Evolutionary conservation across 805 yeast species (phyloP).

Genomic region (Lipomyces chichibuensis): DNA sequence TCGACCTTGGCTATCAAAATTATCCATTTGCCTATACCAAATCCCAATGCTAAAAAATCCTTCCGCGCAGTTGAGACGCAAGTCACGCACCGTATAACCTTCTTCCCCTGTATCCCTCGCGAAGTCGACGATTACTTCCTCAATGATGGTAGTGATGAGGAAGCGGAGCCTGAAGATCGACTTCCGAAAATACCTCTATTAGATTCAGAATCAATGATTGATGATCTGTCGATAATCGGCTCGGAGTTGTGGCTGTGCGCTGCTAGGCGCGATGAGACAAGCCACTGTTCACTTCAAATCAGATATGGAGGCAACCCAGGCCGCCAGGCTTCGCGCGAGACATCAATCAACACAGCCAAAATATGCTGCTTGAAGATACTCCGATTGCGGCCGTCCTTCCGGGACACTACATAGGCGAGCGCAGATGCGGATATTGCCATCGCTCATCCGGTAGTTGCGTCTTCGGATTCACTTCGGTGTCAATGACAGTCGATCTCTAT

Average conservation of each 20-base stretch:
- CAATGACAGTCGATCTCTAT: slow-evolving; percentile 58
- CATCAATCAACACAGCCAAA: background rate
- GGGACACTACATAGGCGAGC: slow-evolving; percentile 31
- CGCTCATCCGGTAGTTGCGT: slow-evolving; percentile 43
- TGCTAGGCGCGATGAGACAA: too few relatives aligned
- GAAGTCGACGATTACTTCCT: background rate
- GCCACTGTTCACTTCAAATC: too few relatives aligned
- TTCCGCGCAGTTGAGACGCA: background rate
- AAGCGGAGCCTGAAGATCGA: background rate
- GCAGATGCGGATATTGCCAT: slow-evolving; percentile 73
- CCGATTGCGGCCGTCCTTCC: slow-evolving; percentile 19
- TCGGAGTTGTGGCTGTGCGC: too few relatives aligned
- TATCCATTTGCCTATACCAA: background rate
- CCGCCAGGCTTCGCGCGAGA: too few relatives aligned
- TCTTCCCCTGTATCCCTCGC: background rate
- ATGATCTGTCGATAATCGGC: too few relatives aligned
- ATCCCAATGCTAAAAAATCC: background rate
- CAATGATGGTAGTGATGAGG: background rate
- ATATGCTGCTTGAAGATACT: slow-evolving; percentile 12
- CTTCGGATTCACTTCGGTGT: slow-evolving; percentile 48
- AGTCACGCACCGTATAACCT: background rate
- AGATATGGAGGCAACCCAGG: too few relatives aligned
- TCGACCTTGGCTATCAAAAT: background rate
- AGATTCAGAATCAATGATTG: too few relatives aligned
- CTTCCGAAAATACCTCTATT: background rate